Base-by-base conservation (phyloP, 2,329 filamentous ascomycete species). In the Botryosphaeria agaves region DNA sequence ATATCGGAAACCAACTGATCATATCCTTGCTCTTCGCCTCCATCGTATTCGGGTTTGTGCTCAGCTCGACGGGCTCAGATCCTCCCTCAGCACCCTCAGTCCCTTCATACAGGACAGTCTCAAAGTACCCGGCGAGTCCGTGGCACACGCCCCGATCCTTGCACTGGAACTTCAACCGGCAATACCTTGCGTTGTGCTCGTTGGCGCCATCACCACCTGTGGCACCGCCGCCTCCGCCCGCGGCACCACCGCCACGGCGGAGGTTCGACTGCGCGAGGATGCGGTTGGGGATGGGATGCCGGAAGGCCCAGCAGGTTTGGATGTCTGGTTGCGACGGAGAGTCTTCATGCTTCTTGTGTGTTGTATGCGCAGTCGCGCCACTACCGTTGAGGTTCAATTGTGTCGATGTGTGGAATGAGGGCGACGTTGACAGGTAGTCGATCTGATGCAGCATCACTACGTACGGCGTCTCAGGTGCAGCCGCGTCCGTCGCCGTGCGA, bases 1-100 rank as follows among this genome's bases (percentile, higher is more conserved):
- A 94, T 18, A 98, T 95, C 1, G 89, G 89, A 51, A 98, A 98
- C 89, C 89, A 98, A 32, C 82, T 92, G 39, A 94, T 92, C 91
- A 98, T 98, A 44, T 91, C 85, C 48, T 78, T 79, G 62, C 84
- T 93, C 69, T 95, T 95, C 34, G 62, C 61, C 33, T 89, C 82
- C 56, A 98, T 95, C 18, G 77, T 81, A 39, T 92, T 79, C 0
- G 89, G 91, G 45, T 93, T 78, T 3, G 80, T 98, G 46, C 83
- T 92, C 35, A 98, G 66, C 58, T 95, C 87, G 4, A 94, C 71
- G 41, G 72, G 74, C 32, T 47, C 39, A 24, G 38, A 39, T 19
- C 28, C 23, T 15, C 26, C 26, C 6, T 28, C 31, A 3, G 14
- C 14, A 20, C 25, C 25, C 20, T 16, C 31, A 3, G 18, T 29